Evolutionary conservation across 495 filamentous ascomycete genomes (phyloP).

Genomic region (Talaromyces stipitatus): DNA sequence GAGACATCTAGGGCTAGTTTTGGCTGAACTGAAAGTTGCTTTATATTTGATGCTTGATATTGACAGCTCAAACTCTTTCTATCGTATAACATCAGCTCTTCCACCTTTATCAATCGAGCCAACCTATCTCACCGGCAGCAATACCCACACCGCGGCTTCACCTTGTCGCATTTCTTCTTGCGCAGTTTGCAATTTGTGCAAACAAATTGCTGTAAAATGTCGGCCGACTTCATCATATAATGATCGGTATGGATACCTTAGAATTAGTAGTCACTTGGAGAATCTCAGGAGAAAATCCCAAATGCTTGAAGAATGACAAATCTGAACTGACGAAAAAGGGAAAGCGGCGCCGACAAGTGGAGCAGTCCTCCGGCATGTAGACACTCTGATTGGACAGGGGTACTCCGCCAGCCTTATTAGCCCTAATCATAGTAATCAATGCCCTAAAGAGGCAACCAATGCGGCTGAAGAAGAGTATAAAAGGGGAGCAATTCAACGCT

Average conservation of each 20-base stretch:
- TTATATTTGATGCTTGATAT: background rate
- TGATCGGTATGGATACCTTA: background rate
- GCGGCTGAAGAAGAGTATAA: too few species aligned
- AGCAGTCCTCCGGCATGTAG: too few species aligned
- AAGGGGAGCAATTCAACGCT: background rate
- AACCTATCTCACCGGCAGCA: slow-evolving; percentile 25
- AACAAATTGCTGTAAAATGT: background rate
- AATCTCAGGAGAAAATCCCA: too few species aligned
- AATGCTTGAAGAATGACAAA: too few species aligned
- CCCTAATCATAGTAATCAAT: too few species aligned
- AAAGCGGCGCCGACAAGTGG: too few species aligned
- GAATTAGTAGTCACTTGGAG: too few species aligned
- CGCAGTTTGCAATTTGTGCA: slow-evolving; percentile 28
- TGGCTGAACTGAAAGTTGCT: background rate
- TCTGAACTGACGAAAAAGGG: too few species aligned
- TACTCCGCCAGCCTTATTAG: too few species aligned
- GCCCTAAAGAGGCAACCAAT: too few species aligned
- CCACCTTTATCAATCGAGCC: background rate
- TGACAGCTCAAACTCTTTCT: slow-evolving; percentile 10
- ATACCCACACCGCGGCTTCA: slow-evolving; percentile 23
- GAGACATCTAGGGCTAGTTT: background rate
- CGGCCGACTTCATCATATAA: background rate
- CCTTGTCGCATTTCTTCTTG: slow-evolving; percentile 33
- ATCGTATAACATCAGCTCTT: too few species aligned
- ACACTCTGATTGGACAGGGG: too few species aligned